These are phyloP conservation scores for Starmera quercuum DNA, from an alignment of 805 yeast genomes.

Conservation along the genomic window DNA sequence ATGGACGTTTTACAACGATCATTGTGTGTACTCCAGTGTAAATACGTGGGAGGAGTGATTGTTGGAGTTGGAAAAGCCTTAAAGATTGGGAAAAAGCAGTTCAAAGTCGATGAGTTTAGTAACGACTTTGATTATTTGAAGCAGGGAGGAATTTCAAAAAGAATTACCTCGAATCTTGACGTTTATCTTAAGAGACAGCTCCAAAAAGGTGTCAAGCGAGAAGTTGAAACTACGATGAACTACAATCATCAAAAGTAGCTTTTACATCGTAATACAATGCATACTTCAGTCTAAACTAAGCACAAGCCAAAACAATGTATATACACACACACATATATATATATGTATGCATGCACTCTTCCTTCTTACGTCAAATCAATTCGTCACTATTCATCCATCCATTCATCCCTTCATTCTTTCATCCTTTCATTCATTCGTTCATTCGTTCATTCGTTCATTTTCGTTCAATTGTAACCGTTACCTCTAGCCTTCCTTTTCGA, in stretches of 20 bases:
- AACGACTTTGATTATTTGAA: slow-evolving; percentile 62
- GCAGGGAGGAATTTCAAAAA: slow-evolving; percentile 60
- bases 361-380: too few relatives aligned
- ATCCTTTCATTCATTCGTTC: too few relatives aligned
- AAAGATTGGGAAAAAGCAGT: slow-evolving; percentile 11
- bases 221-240: slow-evolving; percentile 29
- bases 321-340: too few relatives aligned
- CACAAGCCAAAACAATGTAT: too few relatives aligned
- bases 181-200: slow-evolving; percentile 82
- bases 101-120: slow-evolving; percentile 28
- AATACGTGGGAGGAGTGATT: slow-evolving; percentile 72
- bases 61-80: slow-evolving; percentile 25
- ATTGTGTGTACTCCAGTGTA: slow-evolving; percentile 82
- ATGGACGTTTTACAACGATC: slow-evolving; percentile 87
- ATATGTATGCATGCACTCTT: too few relatives aligned
- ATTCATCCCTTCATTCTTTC: too few relatives aligned
- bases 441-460: too few relatives aligned
- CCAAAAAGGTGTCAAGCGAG: slow-evolving; percentile 77
- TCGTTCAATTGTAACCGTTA: too few relatives aligned
- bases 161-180: slow-evolving; percentile 63
- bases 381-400: too few relatives aligned
- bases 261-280: too few relatives aligned
- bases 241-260: background rate
- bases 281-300: too few relatives aligned
- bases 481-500: background rate